Base-by-base conservation (phyloP, 2,329 filamentous ascomycete species). In the Epichloe gansuensis region DNA sequence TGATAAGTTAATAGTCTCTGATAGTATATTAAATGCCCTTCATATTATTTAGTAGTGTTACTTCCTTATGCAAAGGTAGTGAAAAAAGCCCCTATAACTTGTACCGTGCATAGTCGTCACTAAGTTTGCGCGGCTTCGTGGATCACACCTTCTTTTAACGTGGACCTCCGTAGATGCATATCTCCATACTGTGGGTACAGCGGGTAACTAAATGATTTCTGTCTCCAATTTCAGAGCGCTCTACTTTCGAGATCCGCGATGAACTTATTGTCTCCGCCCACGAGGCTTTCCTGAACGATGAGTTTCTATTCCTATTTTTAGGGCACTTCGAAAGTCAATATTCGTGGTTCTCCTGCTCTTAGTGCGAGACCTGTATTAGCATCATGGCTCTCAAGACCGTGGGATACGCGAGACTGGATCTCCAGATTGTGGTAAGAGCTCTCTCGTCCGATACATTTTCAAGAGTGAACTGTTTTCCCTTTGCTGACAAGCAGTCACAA, bases 401-500 rank as follows among this genome's bases (percentile, higher is more conserved):
- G 23, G 23, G 25, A 23, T 46, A 44, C 34, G 17, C 31, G 46
- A 39, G 34, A 45, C 44, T 37, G 23, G 52, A 53, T 45, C 52
- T 53, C 15, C 42, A 53, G 17, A 50, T 41, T 21, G 52, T 53
- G 47, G 76, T 78, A 65, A 53, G 72, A 67, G 55, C 17, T 46
- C 31, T 3, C 15, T 25, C 15, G 2, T 37, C 25, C n/a, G n/a
- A 35, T 5, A 15, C 9, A 41, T 34, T n/a, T 8, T 50, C 3
- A 12, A 46, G 17, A 13, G 13, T 45, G 28, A 15, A 31, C 9
- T 35, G 21, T 5, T 25, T 21, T 11, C 9, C 4, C 23, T 23
- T 17, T 17, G 39, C 41, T 53, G 34, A 53, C 51, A n/a, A 48
- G 17, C n/a, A 55, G 65, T 62, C 59, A 61, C 2, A 58, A 91